These are phyloP conservation scores for Geotrichum klebahnii DNA, from an alignment of 1,139 yeast genomes.

Conservation along the genomic window DNA sequence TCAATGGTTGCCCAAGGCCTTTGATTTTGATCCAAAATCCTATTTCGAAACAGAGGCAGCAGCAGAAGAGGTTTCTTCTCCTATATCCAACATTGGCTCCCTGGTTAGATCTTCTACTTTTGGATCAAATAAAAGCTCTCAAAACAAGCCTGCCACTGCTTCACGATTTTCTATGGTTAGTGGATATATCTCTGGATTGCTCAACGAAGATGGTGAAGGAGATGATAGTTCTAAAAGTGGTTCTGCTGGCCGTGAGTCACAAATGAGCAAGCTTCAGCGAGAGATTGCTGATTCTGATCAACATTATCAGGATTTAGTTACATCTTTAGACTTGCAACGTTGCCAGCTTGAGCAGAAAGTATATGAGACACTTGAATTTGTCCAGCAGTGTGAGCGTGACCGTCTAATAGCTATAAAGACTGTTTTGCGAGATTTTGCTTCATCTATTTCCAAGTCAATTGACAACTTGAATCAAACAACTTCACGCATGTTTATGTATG, in stretches of 20 bases:
- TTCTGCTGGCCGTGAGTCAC: slow-evolving; percentile 16
- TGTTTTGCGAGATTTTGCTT: slow-evolving; percentile 61
- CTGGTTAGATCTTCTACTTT: background rate
- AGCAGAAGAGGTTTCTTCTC: background rate
- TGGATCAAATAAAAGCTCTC: background rate
- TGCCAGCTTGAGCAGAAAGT: slow-evolving; percentile 68
- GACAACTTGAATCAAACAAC: slow-evolving; percentile 29
- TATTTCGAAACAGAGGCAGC: background rate
- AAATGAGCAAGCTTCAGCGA: slow-evolving; percentile 26
- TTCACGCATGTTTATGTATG: slow-evolving; percentile 51
- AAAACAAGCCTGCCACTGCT: background rate
- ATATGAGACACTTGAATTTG: slow-evolving; percentile 60
- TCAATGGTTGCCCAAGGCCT: slow-evolving; percentile 73
- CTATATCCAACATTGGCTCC: background rate
- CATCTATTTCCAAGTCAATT: slow-evolving; percentile 49
- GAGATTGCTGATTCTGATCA: slow-evolving; percentile 46
- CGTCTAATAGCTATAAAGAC: slow-evolving; percentile 63
- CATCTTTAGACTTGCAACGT: slow-evolving; percentile 58
- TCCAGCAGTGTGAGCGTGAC: slow-evolving; percentile 76
- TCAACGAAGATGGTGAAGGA: slow-evolving; percentile 1
- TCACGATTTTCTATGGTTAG: slow-evolving; percentile 11
- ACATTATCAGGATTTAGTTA: slow-evolving; percentile 52
- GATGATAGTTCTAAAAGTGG: background rate
- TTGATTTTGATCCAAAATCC: slow-evolving; percentile 6
- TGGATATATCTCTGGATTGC: slow-evolving; percentile 16